Conservation (phyloP, 2,329 filamentous ascomycete species). For the Xylaria sp. region DNA sequence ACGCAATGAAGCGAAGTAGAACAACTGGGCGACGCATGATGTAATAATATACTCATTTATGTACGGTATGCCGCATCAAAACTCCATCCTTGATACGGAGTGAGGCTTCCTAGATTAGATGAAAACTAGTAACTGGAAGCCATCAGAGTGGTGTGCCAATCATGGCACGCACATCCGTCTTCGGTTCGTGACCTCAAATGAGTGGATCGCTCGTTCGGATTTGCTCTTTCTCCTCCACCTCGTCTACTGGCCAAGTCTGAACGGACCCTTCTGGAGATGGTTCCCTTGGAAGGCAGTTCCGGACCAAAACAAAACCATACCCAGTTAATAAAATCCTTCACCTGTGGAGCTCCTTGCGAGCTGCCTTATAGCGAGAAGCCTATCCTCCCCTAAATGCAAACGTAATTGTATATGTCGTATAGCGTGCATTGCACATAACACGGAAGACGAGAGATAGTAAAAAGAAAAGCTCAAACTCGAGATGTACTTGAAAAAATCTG, state of each 20-base stretch:
- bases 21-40: conserved; percentile 31
- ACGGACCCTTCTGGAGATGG: background rate
- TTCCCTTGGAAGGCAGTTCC: conserved; percentile 1
- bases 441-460: conserved; percentile 12
- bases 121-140: conserved; percentile 23
- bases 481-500: conserved; percentile 28
- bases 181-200: conserved; percentile 31
- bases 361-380: conserved; percentile 17
- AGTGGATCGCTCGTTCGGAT: conserved; percentile 28
- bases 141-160: conserved; percentile 35
- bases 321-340: conserved; percentile 8
- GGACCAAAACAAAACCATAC: conserved; percentile 12
- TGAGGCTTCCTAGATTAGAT: conserved; percentile 32
- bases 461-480: conserved; percentile 23
- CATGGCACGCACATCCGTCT: conserved; percentile 32
- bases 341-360: conserved; percentile 15
- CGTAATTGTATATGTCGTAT: conserved; percentile 40
- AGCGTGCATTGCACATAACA: conserved; percentile 21
- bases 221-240: background rate
- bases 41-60: conserved; percentile 30
- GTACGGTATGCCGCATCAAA: conserved; percentile 28
- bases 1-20: conserved; percentile 12
- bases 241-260: conserved; percentile 5
- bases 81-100: conserved; percentile 29
- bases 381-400: conserved; percentile 33